A percentile compares a stretch with the other conserved stretches of the same genome.
phyloP scores from a whole-genome alignment of 2,329 filamentous ascomycete species.

The Sclerotinia glacialis region DNA sequence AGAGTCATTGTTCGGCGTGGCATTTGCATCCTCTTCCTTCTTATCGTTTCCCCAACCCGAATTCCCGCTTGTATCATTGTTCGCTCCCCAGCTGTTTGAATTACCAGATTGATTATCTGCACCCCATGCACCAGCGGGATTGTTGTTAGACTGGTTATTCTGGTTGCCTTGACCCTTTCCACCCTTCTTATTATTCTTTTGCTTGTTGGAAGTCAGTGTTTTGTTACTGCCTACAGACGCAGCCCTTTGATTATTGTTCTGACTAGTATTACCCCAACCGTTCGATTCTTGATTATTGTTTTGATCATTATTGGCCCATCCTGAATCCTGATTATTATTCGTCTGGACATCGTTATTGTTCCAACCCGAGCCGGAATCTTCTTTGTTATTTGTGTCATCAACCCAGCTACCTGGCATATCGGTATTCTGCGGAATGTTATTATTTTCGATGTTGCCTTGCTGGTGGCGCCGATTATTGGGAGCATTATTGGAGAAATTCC shows the following conservation, averaged over 20 bases:
- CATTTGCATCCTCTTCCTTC: not conserved
- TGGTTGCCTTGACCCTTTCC: constrained; percentile 12
- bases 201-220: constrained; percentile 6
- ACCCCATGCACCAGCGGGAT: constrained; percentile 24
- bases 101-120: constrained; percentile 6
- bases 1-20: not conserved
- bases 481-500: not conserved
- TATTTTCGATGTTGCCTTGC: not conserved
- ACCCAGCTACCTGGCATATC: constrained; percentile 26
- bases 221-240: constrained; percentile 20
- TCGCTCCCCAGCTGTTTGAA: constrained; percentile 17
- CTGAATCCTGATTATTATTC: not conserved
- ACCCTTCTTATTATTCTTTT: constrained; percentile 5
- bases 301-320: constrained; percentile 24
- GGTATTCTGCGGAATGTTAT: constrained; percentile 8
- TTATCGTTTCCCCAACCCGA: constrained; percentile 2
- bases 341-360: not conserved
- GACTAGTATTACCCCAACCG: constrained; percentile 17
- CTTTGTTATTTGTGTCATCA: constrained; percentile 21
- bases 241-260: constrained; percentile 21
- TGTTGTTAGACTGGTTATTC: constrained; percentile 16
- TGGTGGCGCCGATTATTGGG: not conserved
- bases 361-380: constrained; percentile 3
- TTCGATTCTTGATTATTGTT: constrained; percentile 20
- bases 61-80: constrained; percentile 22